These are phyloP conservation scores for Mortierella sp. DNA, from an alignment of 371 early-diverging fungal genomes.

Conservation along the genomic window DNA sequence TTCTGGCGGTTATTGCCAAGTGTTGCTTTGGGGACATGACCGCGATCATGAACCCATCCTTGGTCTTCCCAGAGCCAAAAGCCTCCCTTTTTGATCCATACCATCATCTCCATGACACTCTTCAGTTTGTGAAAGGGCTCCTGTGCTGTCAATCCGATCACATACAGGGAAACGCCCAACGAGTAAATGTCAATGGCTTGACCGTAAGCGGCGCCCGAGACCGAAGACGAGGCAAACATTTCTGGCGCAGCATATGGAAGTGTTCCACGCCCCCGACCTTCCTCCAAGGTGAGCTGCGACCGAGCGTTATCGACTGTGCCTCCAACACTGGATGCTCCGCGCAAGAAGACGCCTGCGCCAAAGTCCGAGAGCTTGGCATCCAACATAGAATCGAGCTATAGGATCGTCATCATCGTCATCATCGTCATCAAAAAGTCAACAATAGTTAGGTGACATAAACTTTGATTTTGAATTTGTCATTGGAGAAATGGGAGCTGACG, in stretches of 20 bases:
- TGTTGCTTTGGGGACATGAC: slow-evolving; percentile 39
- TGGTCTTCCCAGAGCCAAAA: slow-evolving; percentile 69
- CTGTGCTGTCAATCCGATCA: slow-evolving; percentile 70
- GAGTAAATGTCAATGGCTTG: slow-evolving; percentile 78
- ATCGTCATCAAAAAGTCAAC: slow-evolving; percentile 5
- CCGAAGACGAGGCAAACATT: slow-evolving; percentile 53
- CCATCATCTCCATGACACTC: slow-evolving; percentile 65
- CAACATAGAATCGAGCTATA: slow-evolving; percentile 60
- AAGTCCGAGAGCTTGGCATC: slow-evolving; percentile 57
- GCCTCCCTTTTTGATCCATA: slow-evolving; percentile 63
- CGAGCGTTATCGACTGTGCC: background rate
- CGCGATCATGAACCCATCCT: slow-evolving; percentile 51
- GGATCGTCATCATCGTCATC: too few species aligned
- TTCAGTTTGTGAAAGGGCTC: slow-evolving; percentile 71
- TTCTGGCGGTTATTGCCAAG: slow-evolving; percentile 9
- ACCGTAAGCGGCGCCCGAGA: slow-evolving; percentile 53
- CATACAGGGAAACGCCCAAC: slow-evolving; percentile 83
- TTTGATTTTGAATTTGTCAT: too few species aligned
- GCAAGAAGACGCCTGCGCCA: slow-evolving; percentile 47
- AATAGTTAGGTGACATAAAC: background rate
- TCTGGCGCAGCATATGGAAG: slow-evolving; percentile 80
- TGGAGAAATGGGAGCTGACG: too few species aligned
- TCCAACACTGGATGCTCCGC: background rate
- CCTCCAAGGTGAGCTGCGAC: slow-evolving; percentile 45
- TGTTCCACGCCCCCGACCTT: slow-evolving; percentile 76